Base-by-base conservation (phyloP, 495 filamentous ascomycete species). In the Venustampulla echinocandica region DNA sequence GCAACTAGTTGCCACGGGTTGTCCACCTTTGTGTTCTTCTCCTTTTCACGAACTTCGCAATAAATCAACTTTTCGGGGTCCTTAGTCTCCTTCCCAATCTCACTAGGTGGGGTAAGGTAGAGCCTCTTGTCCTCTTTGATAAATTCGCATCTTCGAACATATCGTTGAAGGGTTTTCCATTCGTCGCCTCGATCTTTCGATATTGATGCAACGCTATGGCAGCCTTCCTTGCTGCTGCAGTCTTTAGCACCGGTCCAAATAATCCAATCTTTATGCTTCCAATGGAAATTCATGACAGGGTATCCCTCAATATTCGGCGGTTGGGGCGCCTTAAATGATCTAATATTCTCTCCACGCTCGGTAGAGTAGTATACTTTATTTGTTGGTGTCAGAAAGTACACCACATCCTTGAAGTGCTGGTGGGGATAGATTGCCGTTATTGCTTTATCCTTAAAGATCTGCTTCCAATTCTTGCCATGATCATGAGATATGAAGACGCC, bases 391-490 rank as follows among this genome's bases (percentile, higher is more conserved):
- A 95, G 62, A 64, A 99, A 85, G 64, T 84, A 99, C 10, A 88
- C 85, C 41, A 75, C 68, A 58, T 95, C 87, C 57, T 82, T 86
- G 63, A 83, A 76, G 61, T 90, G 82, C 20, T 67, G 66, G 62
- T 97, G 85, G 4, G 80, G 84, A 47, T 81, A 73, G 53, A 97
- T 84, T 32, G 61, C 67, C 14, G 69, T 60, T 40, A 97, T 75
- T 34, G 72, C 74, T 46, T 80, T 67, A 22, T 52, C 39, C 18
- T 78, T 57, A 3, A 83, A 73, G 38, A 74, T 70, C 24, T 80
- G 65, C 10, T 66, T 46, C 90, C 88, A 99, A 1, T 60, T 80
- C 68, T 89, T 87, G 55, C 90, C 93, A 53, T 95, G 89, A 56
- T 97, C 79, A 51, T 80, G 76, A 0, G 82, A 83, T 28, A 93